phyloP scores from a whole-genome alignment of 2,329 filamentous ascomycete species.

The Rugonectria rugulosa region DNA sequence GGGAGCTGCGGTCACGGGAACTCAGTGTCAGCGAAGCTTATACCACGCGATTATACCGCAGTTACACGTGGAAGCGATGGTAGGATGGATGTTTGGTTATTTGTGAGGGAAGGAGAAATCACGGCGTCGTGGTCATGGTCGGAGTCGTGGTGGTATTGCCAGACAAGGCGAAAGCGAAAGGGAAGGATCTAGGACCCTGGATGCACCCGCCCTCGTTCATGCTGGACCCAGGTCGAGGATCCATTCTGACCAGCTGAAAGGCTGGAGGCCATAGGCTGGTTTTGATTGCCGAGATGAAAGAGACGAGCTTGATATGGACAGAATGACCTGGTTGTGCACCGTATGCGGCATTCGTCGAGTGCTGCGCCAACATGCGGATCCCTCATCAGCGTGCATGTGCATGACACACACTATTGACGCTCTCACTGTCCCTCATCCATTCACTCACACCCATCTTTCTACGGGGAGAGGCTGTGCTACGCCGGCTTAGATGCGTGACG shows the following conservation, averaged over 20 bases:
- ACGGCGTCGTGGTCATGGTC: not conserved
- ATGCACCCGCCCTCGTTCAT: conserved; percentile 9
- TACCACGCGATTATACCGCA: not conserved
- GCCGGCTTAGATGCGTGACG: conserved; percentile 3
- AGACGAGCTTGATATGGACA: not conserved
- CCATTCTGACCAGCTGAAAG: not conserved
- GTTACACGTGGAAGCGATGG: not conserved
- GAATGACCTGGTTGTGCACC: conserved; percentile 2
- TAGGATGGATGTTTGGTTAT: not conserved
- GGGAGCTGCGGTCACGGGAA: conserved; percentile 32
- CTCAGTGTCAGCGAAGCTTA: conserved; percentile 29
- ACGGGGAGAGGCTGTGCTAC: conserved; percentile 9
- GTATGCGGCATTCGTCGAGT: not conserved
- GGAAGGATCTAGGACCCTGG: conserved; percentile 15
- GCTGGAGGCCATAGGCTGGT: not conserved
- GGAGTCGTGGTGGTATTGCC: too few species aligned
- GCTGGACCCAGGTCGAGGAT: conserved; percentile 8
- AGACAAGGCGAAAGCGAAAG: too few species aligned
- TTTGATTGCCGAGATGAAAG: not conserved
- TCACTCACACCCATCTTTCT: not conserved
- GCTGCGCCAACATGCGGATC: conserved; percentile 10
- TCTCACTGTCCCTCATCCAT: not conserved
- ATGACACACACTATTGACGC: too few species aligned
- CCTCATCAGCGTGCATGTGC: conserved; percentile 2
- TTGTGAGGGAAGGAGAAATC: conserved; percentile 1